Conservation (phyloP, 1,284 basidiomycete genomes). For the Psilocybe mexicana region DNA sequence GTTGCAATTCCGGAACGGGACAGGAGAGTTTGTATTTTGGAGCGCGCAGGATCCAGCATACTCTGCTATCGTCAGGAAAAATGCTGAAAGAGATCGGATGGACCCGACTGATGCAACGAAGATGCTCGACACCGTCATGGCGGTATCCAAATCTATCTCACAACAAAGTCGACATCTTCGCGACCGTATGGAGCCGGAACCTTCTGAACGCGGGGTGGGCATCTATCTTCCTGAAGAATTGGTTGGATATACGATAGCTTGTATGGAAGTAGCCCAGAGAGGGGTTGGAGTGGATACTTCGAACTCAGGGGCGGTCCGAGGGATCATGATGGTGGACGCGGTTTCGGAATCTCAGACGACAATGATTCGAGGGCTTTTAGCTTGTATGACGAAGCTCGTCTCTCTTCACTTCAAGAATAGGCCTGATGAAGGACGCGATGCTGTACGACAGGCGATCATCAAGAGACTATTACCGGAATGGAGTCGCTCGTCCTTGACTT, state of each 20-base stretch:
- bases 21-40: slow-evolving; percentile 86
- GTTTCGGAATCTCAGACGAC: slow-evolving; percentile 77
- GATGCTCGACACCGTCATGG: slow-evolving; percentile 80
- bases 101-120: slow-evolving; percentile 62
- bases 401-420: slow-evolving; percentile 66
- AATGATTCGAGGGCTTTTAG: slow-evolving; percentile 76
- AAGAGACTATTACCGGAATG: slow-evolving; percentile 88
- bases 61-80: slow-evolving; percentile 50
- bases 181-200: slow-evolving; percentile 72
- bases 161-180: slow-evolving; percentile 75
- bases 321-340: slow-evolving; percentile 66
- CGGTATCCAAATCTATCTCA: slow-evolving; percentile 66
- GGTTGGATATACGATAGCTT: slow-evolving; percentile 84
- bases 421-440: slow-evolving; percentile 69
- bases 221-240: slow-evolving; percentile 90
- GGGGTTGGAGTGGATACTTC: slow-evolving; percentile 49
- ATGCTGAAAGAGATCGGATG: slow-evolving; percentile 47
- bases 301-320: slow-evolving; percentile 25
- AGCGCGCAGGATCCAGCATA: slow-evolving; percentile 76
- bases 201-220: slow-evolving; percentile 70
- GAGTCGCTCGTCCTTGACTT: slow-evolving; percentile 77
- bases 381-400: slow-evolving; percentile 69
- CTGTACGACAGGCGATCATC: slow-evolving; percentile 81
- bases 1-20: slow-evolving; percentile 73
- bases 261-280: slow-evolving; percentile 81